Evolutionary conservation across 2,329 filamentous ascomycete species (phyloP).

Genomic region (Ascochyta fabae): DNA sequence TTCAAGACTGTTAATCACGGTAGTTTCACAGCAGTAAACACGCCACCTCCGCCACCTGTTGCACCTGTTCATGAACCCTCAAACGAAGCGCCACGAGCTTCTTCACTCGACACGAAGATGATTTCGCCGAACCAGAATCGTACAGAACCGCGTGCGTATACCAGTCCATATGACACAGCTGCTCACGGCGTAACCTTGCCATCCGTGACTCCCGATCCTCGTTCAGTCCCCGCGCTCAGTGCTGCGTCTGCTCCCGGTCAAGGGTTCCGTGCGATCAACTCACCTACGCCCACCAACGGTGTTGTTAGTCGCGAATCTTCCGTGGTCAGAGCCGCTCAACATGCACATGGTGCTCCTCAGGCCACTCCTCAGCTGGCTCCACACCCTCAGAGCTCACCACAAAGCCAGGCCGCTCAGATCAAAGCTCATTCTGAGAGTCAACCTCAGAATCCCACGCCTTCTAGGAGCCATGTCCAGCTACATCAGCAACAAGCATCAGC

Average conservation of each 20-base stretch:
- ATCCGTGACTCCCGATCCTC: conserved; percentile 4
- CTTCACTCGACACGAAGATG: conserved; percentile 12
- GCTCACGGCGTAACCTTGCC: conserved; percentile 11
- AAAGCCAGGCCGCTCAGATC: conserved; percentile 14
- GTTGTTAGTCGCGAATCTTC: conserved; percentile 30
- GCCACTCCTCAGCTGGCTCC: conserved; percentile 13
- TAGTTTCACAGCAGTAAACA: conserved; percentile 37
- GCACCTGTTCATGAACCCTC: conserved; percentile 21
- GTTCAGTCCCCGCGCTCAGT: neutral
- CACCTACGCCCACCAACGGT: conserved; percentile 23
- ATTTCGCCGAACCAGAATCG: conserved; percentile 6
- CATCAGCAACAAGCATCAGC: conserved; percentile 26
- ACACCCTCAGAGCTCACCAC: conserved; percentile 18
- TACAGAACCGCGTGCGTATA: conserved; percentile 28
- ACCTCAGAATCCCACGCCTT: conserved; percentile 19
- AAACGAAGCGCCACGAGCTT: conserved; percentile 22
- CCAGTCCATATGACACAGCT: conserved; percentile 40
- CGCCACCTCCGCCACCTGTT: conserved; percentile 21
- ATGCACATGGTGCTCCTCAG: conserved; percentile 29
- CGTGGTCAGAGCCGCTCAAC: conserved; percentile 23
- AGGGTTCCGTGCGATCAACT: conserved; percentile 20
- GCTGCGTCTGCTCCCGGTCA: conserved; percentile 17
- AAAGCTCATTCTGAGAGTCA: conserved; percentile 15
- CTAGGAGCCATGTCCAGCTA: conserved; percentile 23
- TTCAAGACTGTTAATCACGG: conserved; percentile 32